A percentile compares a stretch with the other conserved stretches of the same genome.
Evolutionary conservation across 2,329 filamentous ascomycete species (phyloP).

Genomic region (Clonostachys rosea): DNA sequence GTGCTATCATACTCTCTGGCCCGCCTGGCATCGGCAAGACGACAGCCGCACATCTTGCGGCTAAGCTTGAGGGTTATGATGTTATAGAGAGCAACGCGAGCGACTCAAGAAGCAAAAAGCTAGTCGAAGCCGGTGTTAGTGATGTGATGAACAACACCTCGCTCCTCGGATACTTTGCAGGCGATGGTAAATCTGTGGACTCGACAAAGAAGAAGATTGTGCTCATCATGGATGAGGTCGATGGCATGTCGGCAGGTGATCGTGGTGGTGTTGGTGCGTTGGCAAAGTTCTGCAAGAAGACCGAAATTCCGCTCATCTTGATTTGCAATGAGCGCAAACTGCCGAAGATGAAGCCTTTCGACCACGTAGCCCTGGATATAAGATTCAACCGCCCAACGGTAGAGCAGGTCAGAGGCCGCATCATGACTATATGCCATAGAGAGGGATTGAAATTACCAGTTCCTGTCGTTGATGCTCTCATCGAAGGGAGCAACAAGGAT

Average conservation of each 20-base stretch:
- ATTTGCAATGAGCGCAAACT: conserved; percentile 94
- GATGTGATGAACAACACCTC: conserved; percentile 94
- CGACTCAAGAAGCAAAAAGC: conserved; percentile 91
- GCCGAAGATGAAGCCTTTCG: conserved; percentile 98
- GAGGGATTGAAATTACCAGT: conserved; percentile 84
- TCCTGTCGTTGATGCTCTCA: conserved; percentile 84
- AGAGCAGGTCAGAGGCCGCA: conserved; percentile 84
- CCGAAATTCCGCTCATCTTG: conserved; percentile 88
- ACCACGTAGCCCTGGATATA: conserved; percentile 78
- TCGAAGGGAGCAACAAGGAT: conserved; percentile 92
- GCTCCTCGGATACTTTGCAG: conserved; percentile 83
- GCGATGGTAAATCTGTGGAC: conserved; percentile 77
- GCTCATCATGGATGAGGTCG: conserved; percentile 97
- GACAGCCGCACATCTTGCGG: conserved; percentile 90
- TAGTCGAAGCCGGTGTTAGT: conserved; percentile 83
- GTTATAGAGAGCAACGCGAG: conserved; percentile 94
- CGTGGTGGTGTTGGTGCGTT: conserved; percentile 92
- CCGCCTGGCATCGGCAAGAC: conserved; percentile 97
- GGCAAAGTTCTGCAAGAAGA: conserved; percentile 92
- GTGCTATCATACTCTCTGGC: conserved; percentile 92
- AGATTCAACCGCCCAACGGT: conserved; percentile 85
- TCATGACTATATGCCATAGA: conserved; percentile 92
- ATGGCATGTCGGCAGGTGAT: conserved; percentile 97
- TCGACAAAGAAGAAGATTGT: conserved; percentile 85
- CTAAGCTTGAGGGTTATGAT: conserved; percentile 89